Base-by-base conservation (phyloP, 1,284 basidiomycete genomes). In the Anthracocystis setariae region DNA sequence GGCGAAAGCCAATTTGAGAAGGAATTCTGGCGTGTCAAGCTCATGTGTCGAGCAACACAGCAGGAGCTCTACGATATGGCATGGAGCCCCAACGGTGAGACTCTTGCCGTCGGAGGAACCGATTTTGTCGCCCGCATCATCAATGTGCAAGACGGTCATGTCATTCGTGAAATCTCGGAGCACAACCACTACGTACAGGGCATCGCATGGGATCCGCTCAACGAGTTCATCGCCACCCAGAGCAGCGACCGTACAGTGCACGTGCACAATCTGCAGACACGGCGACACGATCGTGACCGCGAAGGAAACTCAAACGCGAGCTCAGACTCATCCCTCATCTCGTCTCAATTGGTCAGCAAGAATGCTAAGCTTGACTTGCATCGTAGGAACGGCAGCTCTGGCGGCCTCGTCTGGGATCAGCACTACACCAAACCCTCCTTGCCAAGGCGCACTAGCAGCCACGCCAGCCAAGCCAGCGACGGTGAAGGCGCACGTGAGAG, bases 81-180 rank as follows among this genome's bases (percentile, higher is more conserved):
- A 0, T 98, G 95, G 95, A 94, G 92, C 70, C 96, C 96, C 0
- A 90, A 91, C 23, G 93, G 94, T 45, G 92, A 95, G 75, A 94
- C 92, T 72, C 88, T 99, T 61, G 88, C 98, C 49, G 91, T 93
- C 13, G 95, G 95, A 9, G 94, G 93, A 77, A 98, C 95, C 4
- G 96, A 98, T 83, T 97, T 98, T 80, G 92, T 91, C 3, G 94
- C 94, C 0, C 86, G 93, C 45, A 89, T 97, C 54, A 94, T 92
- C 84, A 88, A 89, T 20, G 86, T 89, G 3, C 85, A 85, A 18
- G 91, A 94, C 80, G 93, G 79, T 18, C 60, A 73, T 18, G 72
- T 82, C 40, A 65, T 78, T n/a, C 75, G 76, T 24, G 77, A 80
- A 43, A 78, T 82, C 18, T 72, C 76, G 10, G 80, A 82, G 29